Evolutionary conservation across 2,329 filamentous ascomycete genomes (phyloP), one percentile per base, ranked within the genome.

Genomic region (Aureobasidium sp.): DNA sequence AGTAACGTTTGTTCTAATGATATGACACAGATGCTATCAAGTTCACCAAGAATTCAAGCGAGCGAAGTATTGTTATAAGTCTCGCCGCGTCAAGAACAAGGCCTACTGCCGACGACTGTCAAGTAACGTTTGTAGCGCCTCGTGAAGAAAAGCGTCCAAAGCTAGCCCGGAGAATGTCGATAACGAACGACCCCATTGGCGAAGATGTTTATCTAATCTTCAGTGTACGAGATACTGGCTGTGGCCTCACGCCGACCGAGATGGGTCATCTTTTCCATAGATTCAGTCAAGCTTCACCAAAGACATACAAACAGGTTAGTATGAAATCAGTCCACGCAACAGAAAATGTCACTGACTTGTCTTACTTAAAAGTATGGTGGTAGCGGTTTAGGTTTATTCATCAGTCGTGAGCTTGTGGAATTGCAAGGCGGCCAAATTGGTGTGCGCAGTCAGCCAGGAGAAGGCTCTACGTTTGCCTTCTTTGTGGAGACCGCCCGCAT

Each of bases 311-410:
- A 32, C 50, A 54, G 37, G 50, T 54, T 14, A 9, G 50, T 54
- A 16, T 16, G 87, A 64, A 81, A 85, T 39, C 81, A 85, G 63
- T 87, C 5, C 7, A 88, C 65, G 10, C 4, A 14, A 25, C 0
- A 25, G 32, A 39, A 6, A 2, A 16, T 21, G 11, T 48, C 34
- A n/a, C 36, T 41, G 11, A 41, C 11, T 14, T 27, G 10, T 2
- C 1, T 30, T 85, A 81, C 85, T 21, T 16, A 16, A 29, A 29
- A 86, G 62, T 87, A 89, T 65, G 86, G 86, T 25, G 86, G 86
- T 0, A 86, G 83, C 0, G 86, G 86, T 0, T 77, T 89, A 1
- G 86, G 86, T 0, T 75, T 89, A 0, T 89, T 88, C 68, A 88
- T 89, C 61, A 85, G 82, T 45, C 79, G 85, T 14, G 79, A 84